Evolutionary conservation across 257 asterid species (phyloP).

Genomic region (Oldenlandia corymbosa): DNA sequence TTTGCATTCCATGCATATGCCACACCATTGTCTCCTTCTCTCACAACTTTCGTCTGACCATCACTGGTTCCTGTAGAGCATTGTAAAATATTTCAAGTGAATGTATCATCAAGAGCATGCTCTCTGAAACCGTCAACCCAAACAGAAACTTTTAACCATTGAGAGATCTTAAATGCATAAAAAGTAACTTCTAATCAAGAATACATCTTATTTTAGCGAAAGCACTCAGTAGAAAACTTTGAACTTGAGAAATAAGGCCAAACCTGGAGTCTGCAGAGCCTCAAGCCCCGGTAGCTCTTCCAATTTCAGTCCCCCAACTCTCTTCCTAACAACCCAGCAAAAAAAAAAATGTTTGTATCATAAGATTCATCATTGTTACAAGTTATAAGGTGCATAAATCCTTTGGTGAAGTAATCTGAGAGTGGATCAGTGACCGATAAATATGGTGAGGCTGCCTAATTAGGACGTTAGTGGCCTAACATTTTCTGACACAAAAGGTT

Average conservation of each 20-base stretch:
- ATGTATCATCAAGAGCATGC: not conserved
- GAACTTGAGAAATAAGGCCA: slow-evolving; percentile 12
- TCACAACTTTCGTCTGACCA: slow-evolving; percentile 89
- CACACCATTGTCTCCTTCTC: slow-evolving; percentile 98
- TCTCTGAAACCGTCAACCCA: not conserved
- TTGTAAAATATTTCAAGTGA: not conserved
- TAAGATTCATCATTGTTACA: not conserved
- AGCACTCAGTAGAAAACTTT: not conserved
- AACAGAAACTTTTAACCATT: not conserved
- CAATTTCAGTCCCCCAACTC: slow-evolving; percentile 91
- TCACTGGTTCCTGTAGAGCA: slow-evolving; percentile 70
- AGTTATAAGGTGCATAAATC: not conserved
- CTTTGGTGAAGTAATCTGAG: too few relatives aligned
- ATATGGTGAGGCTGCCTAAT: too few relatives aligned
- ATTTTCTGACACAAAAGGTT: too few relatives aligned
- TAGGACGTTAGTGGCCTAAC: too few relatives aligned
- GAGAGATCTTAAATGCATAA: not conserved
- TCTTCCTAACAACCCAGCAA: slow-evolving; percentile 61
- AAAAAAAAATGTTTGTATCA: not conserved
- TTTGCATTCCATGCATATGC: slow-evolving; percentile 90
- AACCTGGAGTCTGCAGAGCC: slow-evolving; percentile 83
- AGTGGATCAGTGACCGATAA: too few relatives aligned
- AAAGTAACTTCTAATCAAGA: not conserved
- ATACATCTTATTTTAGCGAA: not conserved
- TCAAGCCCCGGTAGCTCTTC: slow-evolving; percentile 94